Percentiles rank a stretch among this genome's conserved stretches.
Evolutionary conservation across 2,329 filamentous ascomycete species (phyloP).

Genomic region (Fusarium sp.): DNA sequence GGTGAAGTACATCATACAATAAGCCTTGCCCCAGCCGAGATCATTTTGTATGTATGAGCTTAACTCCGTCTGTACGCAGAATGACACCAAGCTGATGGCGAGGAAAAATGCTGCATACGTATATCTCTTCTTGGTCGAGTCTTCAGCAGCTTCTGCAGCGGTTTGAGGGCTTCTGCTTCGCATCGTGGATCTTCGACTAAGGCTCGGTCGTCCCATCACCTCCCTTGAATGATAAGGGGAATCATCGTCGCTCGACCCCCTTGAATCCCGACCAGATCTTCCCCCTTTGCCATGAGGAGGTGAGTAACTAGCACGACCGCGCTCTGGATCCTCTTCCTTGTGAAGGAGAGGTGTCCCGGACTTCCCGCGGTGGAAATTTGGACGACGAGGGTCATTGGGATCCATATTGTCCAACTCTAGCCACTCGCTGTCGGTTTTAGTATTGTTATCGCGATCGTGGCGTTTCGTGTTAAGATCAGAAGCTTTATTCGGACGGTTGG

Average conservation of each 20-base stretch:
- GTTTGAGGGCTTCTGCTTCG: slow-evolving; percentile 80
- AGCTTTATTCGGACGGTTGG: slow-evolving; percentile 47
- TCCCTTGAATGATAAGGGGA: slow-evolving; percentile 47
- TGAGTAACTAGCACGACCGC: slow-evolving; percentile 43
- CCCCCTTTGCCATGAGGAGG: slow-evolving; percentile 32
- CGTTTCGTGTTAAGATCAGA: slow-evolving; percentile 49
- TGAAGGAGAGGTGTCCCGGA: slow-evolving; percentile 59
- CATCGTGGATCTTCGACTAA: slow-evolving; percentile 72
- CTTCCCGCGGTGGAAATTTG: slow-evolving; percentile 62
- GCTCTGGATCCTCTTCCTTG: slow-evolving; percentile 52
- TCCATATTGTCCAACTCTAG: slow-evolving; percentile 56
- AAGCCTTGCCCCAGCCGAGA: slow-evolving; percentile 96
- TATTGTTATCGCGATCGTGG: slow-evolving; percentile 51
- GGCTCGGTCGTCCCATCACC: slow-evolving; percentile 45
- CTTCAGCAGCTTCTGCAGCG: slow-evolving; percentile 53
- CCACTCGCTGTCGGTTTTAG: slow-evolving; percentile 50
- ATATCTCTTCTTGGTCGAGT: slow-evolving; percentile 80
- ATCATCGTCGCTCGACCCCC: slow-evolving; percentile 44
- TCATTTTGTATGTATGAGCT: slow-evolving; percentile 95
- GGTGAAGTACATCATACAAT: slow-evolving; percentile 98
- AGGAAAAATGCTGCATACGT: slow-evolving; percentile 89
- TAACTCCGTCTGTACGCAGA: slow-evolving; percentile 95
- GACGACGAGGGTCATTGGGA: slow-evolving; percentile 57
- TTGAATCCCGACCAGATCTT: slow-evolving; percentile 34
- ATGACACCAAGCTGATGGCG: slow-evolving; percentile 83